Conservation (phyloP, 2,329 filamentous ascomycete species). For the Ceratocystiopsis minuta region DNA sequence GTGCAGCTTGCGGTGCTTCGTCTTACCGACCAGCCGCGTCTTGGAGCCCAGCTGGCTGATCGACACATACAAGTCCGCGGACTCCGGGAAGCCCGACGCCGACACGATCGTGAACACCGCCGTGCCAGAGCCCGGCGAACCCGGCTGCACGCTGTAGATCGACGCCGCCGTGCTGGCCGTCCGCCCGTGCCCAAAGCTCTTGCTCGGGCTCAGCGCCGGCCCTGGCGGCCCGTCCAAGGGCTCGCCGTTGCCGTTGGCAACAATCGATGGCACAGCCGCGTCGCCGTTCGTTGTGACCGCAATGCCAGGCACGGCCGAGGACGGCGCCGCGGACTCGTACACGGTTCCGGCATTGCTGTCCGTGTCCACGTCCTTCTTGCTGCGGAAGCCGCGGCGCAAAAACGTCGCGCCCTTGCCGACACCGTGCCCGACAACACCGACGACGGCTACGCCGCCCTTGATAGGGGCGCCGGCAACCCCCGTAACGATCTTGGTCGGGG, state of each 20-base stretch:
- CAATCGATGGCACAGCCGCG: conserved; percentile 14
- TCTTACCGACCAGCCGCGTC: conserved; percentile 74
- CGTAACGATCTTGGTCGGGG: conserved; percentile 75
- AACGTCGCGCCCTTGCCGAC: conserved; percentile 85
- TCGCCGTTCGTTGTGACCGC: conserved; percentile 27
- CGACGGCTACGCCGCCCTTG: conserved; percentile 72
- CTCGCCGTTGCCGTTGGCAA: conserved; percentile 15
- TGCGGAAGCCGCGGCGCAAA: conserved; percentile 66
- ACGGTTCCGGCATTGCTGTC: conserved; percentile 11
- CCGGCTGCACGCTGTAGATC: conserved; percentile 41
- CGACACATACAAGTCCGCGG: conserved; percentile 60
- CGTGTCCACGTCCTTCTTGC: conserved; percentile 37
- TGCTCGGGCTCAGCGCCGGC: conserved; percentile 10
- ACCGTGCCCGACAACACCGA: conserved; percentile 51
- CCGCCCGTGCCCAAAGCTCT: conserved; percentile 23
- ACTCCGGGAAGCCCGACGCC: conserved; percentile 58
- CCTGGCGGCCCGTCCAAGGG: conserved; percentile 15
- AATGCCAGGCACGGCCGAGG: conserved; percentile 15
- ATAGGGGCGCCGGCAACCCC: conserved; percentile 73
- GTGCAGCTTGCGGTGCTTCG: conserved; percentile 67
- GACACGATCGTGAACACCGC: conserved; percentile 68
- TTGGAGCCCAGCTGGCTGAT: conserved; percentile 51
- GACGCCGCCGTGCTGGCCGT: conserved; percentile 48
- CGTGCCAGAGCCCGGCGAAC: conserved; percentile 45
- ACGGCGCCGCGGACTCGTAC: background rate